A percentile compares a stretch with the other conserved stretches of the same genome.
phyloP scores from a whole-genome alignment of 495 filamentous ascomycete genomes.

The Geopyxis carbonaria region DNA sequence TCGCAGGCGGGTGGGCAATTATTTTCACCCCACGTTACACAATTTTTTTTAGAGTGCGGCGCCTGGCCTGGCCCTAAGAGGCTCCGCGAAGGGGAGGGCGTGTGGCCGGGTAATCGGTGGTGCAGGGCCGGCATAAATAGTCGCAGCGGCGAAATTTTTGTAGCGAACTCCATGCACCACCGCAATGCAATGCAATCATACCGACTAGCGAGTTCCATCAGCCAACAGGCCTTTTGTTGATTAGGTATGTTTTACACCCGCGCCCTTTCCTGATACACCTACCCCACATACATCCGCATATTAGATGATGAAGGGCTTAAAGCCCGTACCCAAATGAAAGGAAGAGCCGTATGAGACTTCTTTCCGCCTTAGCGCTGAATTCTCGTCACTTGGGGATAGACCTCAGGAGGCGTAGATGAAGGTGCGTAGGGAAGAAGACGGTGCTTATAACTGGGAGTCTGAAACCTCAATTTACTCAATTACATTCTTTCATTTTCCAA shows the following conservation, averaged over 20 bases:
- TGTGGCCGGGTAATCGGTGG: too few relatives aligned
- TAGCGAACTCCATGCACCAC: background rate
- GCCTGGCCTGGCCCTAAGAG: background rate
- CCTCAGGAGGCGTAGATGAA: too few relatives aligned
- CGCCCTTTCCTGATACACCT: background rate
- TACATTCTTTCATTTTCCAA: background rate
- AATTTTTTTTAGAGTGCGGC: too few relatives aligned
- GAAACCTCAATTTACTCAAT: background rate
- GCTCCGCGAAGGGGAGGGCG: too few relatives aligned
- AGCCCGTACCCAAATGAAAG: conserved; percentile 4
- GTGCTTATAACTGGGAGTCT: conserved; percentile 2
- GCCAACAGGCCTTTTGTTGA: too few relatives aligned
- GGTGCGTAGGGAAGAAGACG: too few relatives aligned
- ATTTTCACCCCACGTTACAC: too few relatives aligned
- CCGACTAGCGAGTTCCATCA: too few relatives aligned
- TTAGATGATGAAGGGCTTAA: conserved; percentile 1
- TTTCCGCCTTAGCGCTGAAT: background rate
- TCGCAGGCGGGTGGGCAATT: background rate
- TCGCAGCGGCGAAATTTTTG: background rate
- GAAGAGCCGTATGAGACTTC: conserved; percentile 7
- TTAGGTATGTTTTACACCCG: too few relatives aligned
- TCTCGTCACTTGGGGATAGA: background rate
- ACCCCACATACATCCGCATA: background rate
- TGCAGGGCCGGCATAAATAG: too few relatives aligned
- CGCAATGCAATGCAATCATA: background rate